Percentiles rank a stretch among this genome's conserved stretches.
These are phyloP conservation scores for Moesziomyces sp. DNA, from an alignment of 1,284 basidiomycete species.

Conservation along the genomic window DNA sequence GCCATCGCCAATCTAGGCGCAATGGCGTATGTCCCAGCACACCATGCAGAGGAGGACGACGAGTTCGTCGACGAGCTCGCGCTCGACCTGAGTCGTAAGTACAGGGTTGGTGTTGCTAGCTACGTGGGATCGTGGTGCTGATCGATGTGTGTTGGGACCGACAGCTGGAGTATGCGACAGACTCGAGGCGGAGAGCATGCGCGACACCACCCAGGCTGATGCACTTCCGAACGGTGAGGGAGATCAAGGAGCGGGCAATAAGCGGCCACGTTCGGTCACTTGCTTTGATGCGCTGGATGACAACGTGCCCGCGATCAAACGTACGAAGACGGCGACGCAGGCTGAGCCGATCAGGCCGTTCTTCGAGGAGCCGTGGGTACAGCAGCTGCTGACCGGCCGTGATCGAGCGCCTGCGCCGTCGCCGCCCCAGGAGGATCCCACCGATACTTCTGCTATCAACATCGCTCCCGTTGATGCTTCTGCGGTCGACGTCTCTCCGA, in stretches of 20 bases:
- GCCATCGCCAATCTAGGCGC: neutral
- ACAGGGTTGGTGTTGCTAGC: neutral
- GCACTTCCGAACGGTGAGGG: neutral
- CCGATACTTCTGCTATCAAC: no score
- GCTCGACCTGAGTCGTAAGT: constrained; percentile 13
- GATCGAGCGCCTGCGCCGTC: constrained; percentile 1
- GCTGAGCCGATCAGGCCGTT: constrained; percentile 5
- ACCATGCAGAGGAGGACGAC: constrained; percentile 23
- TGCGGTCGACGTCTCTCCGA: no score
- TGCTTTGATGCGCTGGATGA: no score
- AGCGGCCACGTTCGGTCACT: no score
- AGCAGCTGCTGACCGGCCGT: neutral
- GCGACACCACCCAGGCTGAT: neutral
- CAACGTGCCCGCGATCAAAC: neutral
- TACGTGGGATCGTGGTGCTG: neutral
- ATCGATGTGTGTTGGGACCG: neutral
- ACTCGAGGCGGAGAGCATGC: constrained; percentile 26
- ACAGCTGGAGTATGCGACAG: constrained; percentile 20
- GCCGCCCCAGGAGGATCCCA: neutral
- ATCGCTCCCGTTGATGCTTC: no score
- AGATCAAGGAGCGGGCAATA: no score
- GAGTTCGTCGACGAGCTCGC: constrained; percentile 15
- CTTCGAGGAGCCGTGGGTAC: constrained; percentile 11
- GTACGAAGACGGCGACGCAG: neutral
- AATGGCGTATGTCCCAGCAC: neutral